Conservation (phyloP, 768 basidiomycete genomes). For the Inosperma sp. region DNA sequence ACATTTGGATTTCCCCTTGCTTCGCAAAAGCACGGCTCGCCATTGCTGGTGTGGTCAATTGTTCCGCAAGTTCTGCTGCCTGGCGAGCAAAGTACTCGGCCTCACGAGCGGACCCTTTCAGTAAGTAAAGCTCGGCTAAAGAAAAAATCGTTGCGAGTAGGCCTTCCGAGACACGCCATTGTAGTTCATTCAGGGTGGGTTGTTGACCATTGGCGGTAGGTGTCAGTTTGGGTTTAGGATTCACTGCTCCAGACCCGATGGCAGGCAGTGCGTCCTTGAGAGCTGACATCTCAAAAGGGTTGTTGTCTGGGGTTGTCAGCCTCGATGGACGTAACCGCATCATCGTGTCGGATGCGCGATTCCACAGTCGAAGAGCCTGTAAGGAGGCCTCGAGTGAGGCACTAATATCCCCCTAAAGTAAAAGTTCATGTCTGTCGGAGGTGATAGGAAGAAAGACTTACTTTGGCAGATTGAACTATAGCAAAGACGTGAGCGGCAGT, state of each 20-base stretch:
- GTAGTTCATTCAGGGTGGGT: constrained; percentile 48
- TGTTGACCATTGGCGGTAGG: constrained; percentile 20
- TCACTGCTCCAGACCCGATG: constrained; percentile 17
- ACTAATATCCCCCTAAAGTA: constrained; percentile 54
- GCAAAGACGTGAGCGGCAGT: constrained; percentile 68
- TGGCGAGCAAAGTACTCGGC: constrained; percentile 81
- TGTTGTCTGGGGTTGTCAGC: constrained; percentile 35
- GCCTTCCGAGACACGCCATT: constrained; percentile 75
- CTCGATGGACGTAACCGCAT: constrained; percentile 49
- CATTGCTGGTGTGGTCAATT: constrained; percentile 62
- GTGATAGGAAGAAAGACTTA: constrained; percentile 26
- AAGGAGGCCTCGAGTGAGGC: constrained; percentile 54
- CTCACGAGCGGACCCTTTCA: constrained; percentile 78
- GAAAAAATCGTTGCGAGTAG: constrained; percentile 63
- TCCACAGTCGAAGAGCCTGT: constrained; percentile 75
- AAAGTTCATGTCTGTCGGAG: not conserved
- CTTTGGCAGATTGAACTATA: constrained; percentile 63
- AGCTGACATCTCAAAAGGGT: constrained; percentile 56
- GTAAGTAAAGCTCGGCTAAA: constrained; percentile 58
- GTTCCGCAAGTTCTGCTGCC: constrained; percentile 65
- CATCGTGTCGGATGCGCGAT: constrained; percentile 68
- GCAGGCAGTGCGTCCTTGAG: constrained; percentile 39
- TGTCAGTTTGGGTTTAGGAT: constrained; percentile 15
- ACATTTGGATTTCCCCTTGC: constrained; percentile 66
- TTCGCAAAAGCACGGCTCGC: constrained; percentile 60